phyloP scores from a whole-genome alignment of 306 rosid species.

The Cucurbita pepo region DNA sequence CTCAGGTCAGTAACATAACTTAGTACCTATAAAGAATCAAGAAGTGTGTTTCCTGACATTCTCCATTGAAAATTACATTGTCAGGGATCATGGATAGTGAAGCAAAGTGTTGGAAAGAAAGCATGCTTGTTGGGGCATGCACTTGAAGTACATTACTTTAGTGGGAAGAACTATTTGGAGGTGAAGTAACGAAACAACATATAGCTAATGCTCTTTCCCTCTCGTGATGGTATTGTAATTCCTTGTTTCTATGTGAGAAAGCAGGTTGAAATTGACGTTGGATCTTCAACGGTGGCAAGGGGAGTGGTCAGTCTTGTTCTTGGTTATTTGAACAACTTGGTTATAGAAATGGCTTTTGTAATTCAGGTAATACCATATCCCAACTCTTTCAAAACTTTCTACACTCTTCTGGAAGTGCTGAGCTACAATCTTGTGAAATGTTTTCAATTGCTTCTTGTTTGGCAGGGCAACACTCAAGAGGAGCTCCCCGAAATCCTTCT shows the following conservation, averaged over 20 bases:
- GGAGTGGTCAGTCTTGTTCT: constrained; percentile 79
- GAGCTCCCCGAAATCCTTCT: constrained; percentile 76
- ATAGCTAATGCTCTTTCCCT: neutral
- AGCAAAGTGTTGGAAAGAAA: constrained; percentile 89
- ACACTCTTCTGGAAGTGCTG: too few species aligned
- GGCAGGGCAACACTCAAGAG: constrained; percentile 62
- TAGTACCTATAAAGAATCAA: neutral
- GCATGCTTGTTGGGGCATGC: constrained; percentile 81
- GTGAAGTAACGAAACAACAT: constrained; percentile 13
- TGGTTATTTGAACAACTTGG: constrained; percentile 81
- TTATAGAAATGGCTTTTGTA: constrained; percentile 84
- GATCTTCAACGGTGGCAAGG: constrained; percentile 77
- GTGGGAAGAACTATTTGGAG: constrained; percentile 80
- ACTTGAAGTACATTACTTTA: constrained; percentile 37
- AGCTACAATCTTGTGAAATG: too few species aligned
- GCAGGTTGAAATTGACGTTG: constrained; percentile 52
- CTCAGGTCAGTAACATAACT: constrained; percentile 42
- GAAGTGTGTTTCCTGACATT: neutral
- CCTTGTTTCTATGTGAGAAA: constrained; percentile 6
- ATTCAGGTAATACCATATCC: constrained; percentile 40
- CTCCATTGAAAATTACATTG: constrained; percentile 2
- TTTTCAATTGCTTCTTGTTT: neutral
- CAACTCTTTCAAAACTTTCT: neutral
- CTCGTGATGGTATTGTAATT: neutral
- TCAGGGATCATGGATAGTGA: constrained; percentile 95